Percentiles rank a stretch among this genome's conserved stretches.
Conservation (phyloP, 306 rosid species). For the Psophocarpus tetragonolobus region DNA sequence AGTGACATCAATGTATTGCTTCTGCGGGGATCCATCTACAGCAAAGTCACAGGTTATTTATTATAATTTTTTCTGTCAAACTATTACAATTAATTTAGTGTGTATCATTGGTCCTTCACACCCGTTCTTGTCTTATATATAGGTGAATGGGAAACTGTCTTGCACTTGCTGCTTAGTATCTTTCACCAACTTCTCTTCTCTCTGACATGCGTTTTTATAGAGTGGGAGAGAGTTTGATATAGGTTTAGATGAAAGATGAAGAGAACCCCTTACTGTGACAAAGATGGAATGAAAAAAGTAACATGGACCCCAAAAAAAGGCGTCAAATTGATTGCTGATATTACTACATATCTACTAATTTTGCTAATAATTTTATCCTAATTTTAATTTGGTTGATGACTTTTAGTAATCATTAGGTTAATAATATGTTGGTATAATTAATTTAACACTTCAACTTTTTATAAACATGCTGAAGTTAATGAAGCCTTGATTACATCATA, state of each 20-base stretch:
- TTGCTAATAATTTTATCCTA: no score
- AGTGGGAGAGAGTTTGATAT: neutral
- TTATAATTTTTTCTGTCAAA: constrained; percentile 28
- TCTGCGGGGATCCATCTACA: constrained; percentile 97
- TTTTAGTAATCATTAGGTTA: no score
- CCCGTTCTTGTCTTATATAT: neutral
- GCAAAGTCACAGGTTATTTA: constrained; percentile 89
- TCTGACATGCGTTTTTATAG: neutral
- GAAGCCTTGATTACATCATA: neutral
- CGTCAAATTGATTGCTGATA: constrained; percentile 54
- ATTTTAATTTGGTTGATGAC: no score
- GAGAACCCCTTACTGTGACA: constrained; percentile 56
- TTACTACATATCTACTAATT: no score
- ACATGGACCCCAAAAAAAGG: constrained; percentile 77
- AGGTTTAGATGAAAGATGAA: constrained; percentile 44
- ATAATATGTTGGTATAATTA: no score
- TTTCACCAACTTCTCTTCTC: neutral
- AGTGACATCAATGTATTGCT: constrained; percentile 96
- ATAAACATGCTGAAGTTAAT: no score
- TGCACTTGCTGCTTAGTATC: neutral
- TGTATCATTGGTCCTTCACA: neutral
- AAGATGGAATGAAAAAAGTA: constrained; percentile 61
- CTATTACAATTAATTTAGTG: constrained; percentile 16
- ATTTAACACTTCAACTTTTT: neutral
- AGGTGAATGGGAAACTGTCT: neutral